Evolutionary conservation across 768 basidiomycete species (phyloP), one percentile per base, ranked within the genome.

Genomic region (Xanthoconium purpureum): DNA sequence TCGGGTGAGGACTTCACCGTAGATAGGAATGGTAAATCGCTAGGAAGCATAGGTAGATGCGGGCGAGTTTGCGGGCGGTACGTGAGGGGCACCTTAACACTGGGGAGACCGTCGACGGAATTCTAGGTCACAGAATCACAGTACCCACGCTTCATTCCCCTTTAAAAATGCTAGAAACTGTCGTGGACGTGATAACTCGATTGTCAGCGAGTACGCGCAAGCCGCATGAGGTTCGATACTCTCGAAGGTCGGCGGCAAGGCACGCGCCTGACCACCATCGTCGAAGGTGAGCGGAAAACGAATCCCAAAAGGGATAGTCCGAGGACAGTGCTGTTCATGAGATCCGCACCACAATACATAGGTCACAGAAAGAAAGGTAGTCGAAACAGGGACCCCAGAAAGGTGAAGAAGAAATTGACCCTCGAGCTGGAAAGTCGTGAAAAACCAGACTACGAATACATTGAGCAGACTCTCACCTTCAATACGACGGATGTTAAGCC

Each of bases 1-100:
- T 87, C 87, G 9, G 87, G 86, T 5, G 78, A 73, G 0, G 76
- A 72, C 66, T 88, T 88, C 53, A 89, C 67, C 3, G 80, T 78
- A 0, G 80, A 78, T 57, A 85, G 76, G 64, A 88, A 84, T 28
- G 77, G 70, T 1, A 77, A 71, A 13, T 71, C 71, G 5, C 56
- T 62, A 1, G 75, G 67, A 13, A 82, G 64, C 38, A 85, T 80
- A 4, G 86, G 82, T 13, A 79, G 74, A 51, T 75, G 74, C 0
- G 87, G 78, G n/a, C 83, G 78, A 47, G 77, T 77, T 44, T 79
- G 79, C 9, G 85, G 86, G 40, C 57, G 60, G 58, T 87, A 87
- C 6, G 67, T 66, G 52, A 88, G 74, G 1, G 79, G 80, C 3
- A 84, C 67, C 18, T 66, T 68, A 36, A 85, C 63, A 28, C 84